Evolutionary conservation across 2,329 filamentous ascomycete species (phyloP), one percentile per base, ranked within the genome.

Genomic region (Claviceps cyperi): DNA sequence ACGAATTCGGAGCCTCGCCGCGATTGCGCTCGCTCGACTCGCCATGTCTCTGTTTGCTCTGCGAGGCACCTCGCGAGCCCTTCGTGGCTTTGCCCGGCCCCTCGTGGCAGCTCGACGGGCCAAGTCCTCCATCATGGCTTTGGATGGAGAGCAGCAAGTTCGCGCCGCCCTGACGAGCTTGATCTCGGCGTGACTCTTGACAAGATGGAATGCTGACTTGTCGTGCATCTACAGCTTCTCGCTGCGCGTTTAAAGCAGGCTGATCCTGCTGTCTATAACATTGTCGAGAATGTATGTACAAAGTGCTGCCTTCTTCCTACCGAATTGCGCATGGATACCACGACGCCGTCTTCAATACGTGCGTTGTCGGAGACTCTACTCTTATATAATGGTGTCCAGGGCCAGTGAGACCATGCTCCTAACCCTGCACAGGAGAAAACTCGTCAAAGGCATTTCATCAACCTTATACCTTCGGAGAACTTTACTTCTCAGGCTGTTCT

Each of bases 361-460:
- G 28, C 9, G 28, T 32, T 32, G 9, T 32, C 11, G 28, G 28
- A 32, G 28, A 32, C 28, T 32, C 28, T 32, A 32, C 28, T 11
- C 5, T 22, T 22, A 22, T 22, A 6, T 22, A 6, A 11, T 11
- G 28, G 28, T 32, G 28, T 11, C 9, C 9, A 32, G 28, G 28
- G 8, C 9, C 9, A 32, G 28, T 32, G 8, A 32, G 9, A 32
- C 1, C 9, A 32, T 19, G 13, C 40, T 19, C 32, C 35, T 32
- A 19, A 43, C 13, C 36, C 4, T 22, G n/a, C 17, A 5, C 37
- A 95, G 87, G 92, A 98, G 75, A 97, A 97, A 79, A 78, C 78
- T 58, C 80, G 92, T 58, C 92, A 98, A 69, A 94, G 95, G 69
- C 89, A 97, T 68, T 98, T 96, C 63, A 95, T 98, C 72, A 97